These are phyloP conservation scores for Ogataea polymorpha DNA, from an alignment of 805 yeast species.

Conservation along the genomic window DNA sequence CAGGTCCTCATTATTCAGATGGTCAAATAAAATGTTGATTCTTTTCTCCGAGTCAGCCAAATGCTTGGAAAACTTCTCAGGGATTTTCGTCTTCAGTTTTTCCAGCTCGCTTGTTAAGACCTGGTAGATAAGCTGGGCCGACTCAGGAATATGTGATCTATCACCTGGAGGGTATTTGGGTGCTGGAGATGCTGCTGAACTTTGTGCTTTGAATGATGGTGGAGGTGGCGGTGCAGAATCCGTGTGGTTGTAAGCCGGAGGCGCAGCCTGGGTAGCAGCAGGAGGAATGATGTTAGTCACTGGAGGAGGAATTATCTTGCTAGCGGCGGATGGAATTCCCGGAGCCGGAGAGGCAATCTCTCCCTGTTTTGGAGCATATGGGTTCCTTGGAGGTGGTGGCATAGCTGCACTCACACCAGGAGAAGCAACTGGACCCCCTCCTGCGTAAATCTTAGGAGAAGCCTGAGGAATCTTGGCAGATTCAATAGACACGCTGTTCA, in stretches of 20 bases:
- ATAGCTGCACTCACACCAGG: conserved; percentile 15
- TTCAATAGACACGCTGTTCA: conserved; percentile 17
- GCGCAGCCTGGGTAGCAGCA: background rate
- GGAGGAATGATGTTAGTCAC: background rate
- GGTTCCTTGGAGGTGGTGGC: conserved; percentile 25
- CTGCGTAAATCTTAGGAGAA: conserved; percentile 9
- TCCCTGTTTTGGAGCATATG: conserved; percentile 33
- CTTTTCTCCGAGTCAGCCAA: conserved; percentile 80
- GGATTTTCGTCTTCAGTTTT: conserved; percentile 67
- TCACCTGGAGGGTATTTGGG: conserved; percentile 56
- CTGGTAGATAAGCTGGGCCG: conserved; percentile 55
- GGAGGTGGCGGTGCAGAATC: conserved; percentile 25
- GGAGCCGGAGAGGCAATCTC: conserved; percentile 7
- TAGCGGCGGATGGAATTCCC: conserved; percentile 19
- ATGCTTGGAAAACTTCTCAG: conserved; percentile 71
- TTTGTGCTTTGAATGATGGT: conserved; percentile 13
- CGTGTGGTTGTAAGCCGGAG: conserved; percentile 4
- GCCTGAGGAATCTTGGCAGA: conserved; percentile 28
- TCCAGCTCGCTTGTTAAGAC: conserved; percentile 52
- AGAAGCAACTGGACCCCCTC: conserved; percentile 5
- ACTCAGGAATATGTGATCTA: conserved; percentile 61
- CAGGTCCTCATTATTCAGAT: conserved; percentile 69
- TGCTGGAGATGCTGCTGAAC: conserved; percentile 15
- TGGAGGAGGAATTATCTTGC: conserved; percentile 12
- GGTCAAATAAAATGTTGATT: conserved; percentile 70